Evolutionary conservation across 345 rosid genomes (phyloP).

Genomic region (Citrus sp.): DNA sequence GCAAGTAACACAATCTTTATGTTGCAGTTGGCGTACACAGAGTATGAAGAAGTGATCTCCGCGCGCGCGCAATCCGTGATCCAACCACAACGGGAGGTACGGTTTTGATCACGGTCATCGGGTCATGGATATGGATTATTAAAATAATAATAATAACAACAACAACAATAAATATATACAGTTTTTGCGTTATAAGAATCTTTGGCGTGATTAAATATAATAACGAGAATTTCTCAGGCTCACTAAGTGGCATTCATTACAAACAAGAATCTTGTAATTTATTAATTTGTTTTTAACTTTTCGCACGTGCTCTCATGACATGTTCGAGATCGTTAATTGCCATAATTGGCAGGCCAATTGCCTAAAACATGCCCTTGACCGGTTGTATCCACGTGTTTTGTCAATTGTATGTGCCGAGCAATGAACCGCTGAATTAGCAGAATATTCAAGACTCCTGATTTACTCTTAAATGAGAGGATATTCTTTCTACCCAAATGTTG

Average conservation of each 20-base stretch:
- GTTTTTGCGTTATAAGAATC: too few species aligned
- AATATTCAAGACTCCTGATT: too few species aligned
- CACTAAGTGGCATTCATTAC: background rate
- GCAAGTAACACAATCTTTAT: background rate
- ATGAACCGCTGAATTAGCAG: too few species aligned
- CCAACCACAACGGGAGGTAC: background rate
- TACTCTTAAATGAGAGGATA: background rate
- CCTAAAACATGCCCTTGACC: background rate
- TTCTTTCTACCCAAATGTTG: background rate
- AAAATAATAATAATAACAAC: too few species aligned
- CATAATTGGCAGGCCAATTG: background rate
- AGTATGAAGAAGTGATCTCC: background rate
- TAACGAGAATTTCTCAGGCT: background rate
- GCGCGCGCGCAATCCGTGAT: background rate
- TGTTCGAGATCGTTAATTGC: background rate
- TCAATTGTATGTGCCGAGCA: too few species aligned
- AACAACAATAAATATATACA: too few species aligned
- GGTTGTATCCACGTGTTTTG: background rate
- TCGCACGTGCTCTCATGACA: constrained; percentile 3
- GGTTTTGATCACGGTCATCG: background rate
- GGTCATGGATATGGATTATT: background rate
- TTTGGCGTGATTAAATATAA: background rate
- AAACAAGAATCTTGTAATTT: background rate
- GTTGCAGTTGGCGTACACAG: background rate
- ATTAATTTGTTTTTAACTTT: background rate